These are phyloP conservation scores for Erodium chrysanthum DNA, from an alignment of 441 rosid genomes.

Conservation along the genomic window DNA sequence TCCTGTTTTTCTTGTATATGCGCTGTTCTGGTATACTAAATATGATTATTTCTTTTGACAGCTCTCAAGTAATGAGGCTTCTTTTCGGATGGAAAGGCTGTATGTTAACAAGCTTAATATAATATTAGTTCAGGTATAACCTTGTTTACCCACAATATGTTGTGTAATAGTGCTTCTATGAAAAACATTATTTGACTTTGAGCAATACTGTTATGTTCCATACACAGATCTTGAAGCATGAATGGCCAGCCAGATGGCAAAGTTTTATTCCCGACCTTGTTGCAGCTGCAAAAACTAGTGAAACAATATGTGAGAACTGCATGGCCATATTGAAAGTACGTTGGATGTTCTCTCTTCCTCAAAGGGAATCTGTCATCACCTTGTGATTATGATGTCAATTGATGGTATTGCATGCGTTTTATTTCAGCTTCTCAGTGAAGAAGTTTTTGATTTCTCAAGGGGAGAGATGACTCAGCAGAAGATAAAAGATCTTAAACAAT, in stretches of 20 bases:
- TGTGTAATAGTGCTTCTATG: neutral
- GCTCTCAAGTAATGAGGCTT: conserved; percentile 88
- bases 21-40: neutral
- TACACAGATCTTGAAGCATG: conserved; percentile 89
- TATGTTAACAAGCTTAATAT: conserved; percentile 93
- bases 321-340: conserved; percentile 93
- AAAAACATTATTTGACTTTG: neutral
- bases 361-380: neutral
- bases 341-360: neutral
- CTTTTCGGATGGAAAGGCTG: conserved; percentile 78
- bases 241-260: conserved; percentile 97
- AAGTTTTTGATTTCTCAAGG: conserved; percentile 98
- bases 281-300: conserved; percentile 98
- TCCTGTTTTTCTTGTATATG: no score
- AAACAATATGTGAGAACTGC: conserved; percentile 98
- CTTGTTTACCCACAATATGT: neutral
- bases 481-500: conserved; percentile 96
- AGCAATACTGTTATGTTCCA: conserved; percentile 1
- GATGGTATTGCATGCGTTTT: conserved; percentile 18
- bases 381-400: neutral
- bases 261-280: conserved; percentile 99
- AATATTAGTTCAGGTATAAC: conserved; percentile 86
- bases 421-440: conserved; percentile 90
- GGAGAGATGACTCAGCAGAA: conserved; percentile 99
- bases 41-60: conserved; percentile 19